Conservation (phyloP, 1,139 yeast species). For the Sugiyamaella pinicola region DNA sequence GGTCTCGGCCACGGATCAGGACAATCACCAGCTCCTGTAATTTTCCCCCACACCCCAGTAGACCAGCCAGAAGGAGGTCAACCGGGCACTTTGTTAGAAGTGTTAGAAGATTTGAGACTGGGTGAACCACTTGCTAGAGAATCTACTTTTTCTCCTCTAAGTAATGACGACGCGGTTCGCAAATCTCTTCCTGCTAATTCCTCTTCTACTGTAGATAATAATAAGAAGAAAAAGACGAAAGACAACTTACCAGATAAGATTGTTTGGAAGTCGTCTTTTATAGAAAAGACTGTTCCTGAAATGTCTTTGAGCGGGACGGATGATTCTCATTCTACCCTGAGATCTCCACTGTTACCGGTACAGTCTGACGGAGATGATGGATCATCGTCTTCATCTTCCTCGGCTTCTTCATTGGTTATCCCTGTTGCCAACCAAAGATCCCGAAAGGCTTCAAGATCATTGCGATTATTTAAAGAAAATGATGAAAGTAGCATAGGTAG, state of each 20-base stretch:
- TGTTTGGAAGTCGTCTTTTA: constrained; percentile 9
- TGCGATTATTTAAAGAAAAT: constrained; percentile 50
- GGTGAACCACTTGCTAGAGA: constrained; percentile 1
- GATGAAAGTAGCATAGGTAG: constrained; percentile 27
- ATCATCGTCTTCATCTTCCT: constrained; percentile 11
- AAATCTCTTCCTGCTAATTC: not conserved
- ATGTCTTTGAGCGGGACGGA: not conserved
- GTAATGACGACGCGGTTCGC: not conserved
- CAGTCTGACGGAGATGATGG: constrained; percentile 1
- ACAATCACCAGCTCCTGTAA: constrained; percentile 2
- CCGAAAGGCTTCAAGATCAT: constrained; percentile 57
- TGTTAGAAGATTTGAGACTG: constrained; percentile 12
- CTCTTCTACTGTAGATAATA: not conserved
- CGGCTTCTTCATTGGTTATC: constrained; percentile 7
- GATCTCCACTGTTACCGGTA: not conserved
- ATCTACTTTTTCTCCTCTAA: not conserved
- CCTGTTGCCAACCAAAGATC: constrained; percentile 35
- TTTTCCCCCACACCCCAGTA: constrained; percentile 1
- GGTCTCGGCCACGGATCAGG: constrained; percentile 5
- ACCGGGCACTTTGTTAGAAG: not conserved
- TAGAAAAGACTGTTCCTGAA: constrained; percentile 1
- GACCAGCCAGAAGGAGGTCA: not conserved
- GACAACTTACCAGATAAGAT: not conserved
- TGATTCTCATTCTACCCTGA: not conserved
- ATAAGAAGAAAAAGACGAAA: not conserved